Base-by-base conservation (phyloP, 148 eudicot genomes). In the Pouteria glomerata region DNA sequence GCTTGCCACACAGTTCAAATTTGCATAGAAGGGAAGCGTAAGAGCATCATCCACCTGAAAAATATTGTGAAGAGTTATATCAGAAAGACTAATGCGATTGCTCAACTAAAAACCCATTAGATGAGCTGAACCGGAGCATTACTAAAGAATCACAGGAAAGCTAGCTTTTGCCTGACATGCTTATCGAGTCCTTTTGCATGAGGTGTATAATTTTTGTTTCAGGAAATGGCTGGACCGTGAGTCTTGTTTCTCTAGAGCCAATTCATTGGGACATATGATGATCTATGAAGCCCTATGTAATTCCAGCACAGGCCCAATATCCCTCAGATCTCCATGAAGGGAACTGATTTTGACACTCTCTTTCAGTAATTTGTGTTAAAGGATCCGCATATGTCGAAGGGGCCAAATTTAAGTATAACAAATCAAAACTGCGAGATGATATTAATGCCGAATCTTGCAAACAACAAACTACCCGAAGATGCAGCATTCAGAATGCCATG, bases 401-500 rank as follows among this genome's bases (percentile, higher is more conserved):
- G 42, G 51, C 33, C 12, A 33, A 47, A 72, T 41, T 59, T 57
- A 31, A 8, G 47, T 14, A 18, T 42, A 19, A 62, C 39, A 29
- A 52, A 31, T 63, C 11, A 16, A 14, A 23, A 6, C 50, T 12
- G 29, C 23, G n/a, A 31, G 53, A 56, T 24, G 15, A 60, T 21
- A 57, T 18, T 15, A 58, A 56, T 6, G 13, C 47, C 0, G 31
- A 56, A 55, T 56, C 42, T 21, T 3, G 63, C 47, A 21, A 33
- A 41, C 19, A 35, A 23, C 16, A 41, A 73, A 69, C 6, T 79
- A 90, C 98, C 97, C 78, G 93, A 89, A 67, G 90, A 86, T 90
- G 87, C 74, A 95, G 64, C 52, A 90, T 60, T 35, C 93, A 82
- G 62, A 95, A 95, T 44, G 99, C 96, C 78, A 89, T 60, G 41